Conservation (phyloP, 163 green algal species). For the Chlorella variabilis region DNA sequence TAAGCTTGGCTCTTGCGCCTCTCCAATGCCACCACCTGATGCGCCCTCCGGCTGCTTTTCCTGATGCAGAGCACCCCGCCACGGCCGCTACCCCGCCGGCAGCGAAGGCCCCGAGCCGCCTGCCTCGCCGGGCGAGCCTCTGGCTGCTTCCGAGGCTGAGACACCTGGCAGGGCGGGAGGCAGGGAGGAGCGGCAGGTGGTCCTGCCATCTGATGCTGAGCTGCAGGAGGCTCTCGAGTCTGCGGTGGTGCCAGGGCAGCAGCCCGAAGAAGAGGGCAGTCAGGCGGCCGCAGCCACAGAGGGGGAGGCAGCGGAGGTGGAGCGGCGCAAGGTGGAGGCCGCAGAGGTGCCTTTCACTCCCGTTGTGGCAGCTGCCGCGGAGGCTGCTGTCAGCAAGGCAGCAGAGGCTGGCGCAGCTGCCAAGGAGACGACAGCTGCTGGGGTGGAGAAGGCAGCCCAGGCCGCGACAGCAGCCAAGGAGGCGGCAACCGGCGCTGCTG, state of each 20-base stretch:
- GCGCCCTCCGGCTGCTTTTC: no score
- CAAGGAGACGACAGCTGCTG: not conserved
- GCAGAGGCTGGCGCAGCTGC: not conserved
- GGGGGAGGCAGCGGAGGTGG: not conserved
- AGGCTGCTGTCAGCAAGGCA: not conserved
- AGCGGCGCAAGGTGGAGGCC: not conserved
- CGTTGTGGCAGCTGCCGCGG: not conserved
- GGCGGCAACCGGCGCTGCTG: not conserved
- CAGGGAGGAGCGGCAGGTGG: not conserved
- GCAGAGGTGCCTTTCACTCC: not conserved
- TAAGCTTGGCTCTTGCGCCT: not conserved
- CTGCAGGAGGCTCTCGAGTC: not conserved
- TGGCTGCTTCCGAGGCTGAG: not conserved
- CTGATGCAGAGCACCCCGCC: no score
- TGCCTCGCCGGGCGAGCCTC: not conserved
- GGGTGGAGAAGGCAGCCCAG: not conserved
- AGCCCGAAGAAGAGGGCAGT: not conserved
- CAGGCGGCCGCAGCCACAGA: not conserved
- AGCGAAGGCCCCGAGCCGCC: not conserved
- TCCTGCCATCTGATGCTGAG: slow-evolving; percentile 1
- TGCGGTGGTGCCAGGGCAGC: not conserved
- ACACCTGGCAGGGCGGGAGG: no score
- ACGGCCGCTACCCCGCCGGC: not conserved
- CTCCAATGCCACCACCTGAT: not conserved
- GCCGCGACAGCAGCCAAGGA: not conserved